Evolutionary conservation across 306 rosid species (phyloP).

Genomic region (Phaseolus lunatus): DNA sequence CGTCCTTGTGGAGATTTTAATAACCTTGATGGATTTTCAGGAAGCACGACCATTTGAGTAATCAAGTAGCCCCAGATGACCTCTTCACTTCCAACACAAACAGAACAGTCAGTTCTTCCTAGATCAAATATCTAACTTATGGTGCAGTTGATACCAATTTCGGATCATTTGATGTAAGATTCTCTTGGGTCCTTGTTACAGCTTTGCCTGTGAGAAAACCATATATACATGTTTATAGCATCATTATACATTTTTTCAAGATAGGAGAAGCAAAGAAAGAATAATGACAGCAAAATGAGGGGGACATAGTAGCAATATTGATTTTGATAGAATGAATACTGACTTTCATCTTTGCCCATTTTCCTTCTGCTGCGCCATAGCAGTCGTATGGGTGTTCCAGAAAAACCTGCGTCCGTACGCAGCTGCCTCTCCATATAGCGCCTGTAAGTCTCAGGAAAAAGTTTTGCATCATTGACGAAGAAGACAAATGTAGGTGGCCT

Average conservation of each 20-base stretch:
- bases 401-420: constrained; percentile 86
- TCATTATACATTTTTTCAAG: not conserved
- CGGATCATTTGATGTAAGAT: constrained; percentile 50
- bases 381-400: constrained; percentile 91
- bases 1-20: constrained; percentile 27
- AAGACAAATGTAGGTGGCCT: constrained; percentile 96
- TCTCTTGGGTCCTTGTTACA: constrained; percentile 50
- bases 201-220: constrained; percentile 63
- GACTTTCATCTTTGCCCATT: constrained; percentile 75
- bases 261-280: not conserved
- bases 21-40: constrained; percentile 25
- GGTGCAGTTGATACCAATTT: constrained; percentile 46
- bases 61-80: constrained; percentile 20
- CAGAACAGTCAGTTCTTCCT: constrained; percentile 34
- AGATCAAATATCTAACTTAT: constrained; percentile 41
- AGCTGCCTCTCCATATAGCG: constrained; percentile 93
- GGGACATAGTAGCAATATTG: constrained; percentile 14
- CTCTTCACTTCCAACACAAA: constrained; percentile 12
- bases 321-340: constrained; percentile 36
- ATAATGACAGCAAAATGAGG: not conserved
- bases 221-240: constrained; percentile 23
- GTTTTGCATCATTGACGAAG: constrained; percentile 94
- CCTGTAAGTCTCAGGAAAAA: constrained; percentile 86
- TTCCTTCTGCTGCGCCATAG: constrained; percentile 89
- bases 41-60: constrained; percentile 3